Percentiles rank a stretch among this genome's conserved stretches.
phyloP scores from a whole-genome alignment of 1,284 basidiomycete species.

The Melampsora allii-populina region DNA sequence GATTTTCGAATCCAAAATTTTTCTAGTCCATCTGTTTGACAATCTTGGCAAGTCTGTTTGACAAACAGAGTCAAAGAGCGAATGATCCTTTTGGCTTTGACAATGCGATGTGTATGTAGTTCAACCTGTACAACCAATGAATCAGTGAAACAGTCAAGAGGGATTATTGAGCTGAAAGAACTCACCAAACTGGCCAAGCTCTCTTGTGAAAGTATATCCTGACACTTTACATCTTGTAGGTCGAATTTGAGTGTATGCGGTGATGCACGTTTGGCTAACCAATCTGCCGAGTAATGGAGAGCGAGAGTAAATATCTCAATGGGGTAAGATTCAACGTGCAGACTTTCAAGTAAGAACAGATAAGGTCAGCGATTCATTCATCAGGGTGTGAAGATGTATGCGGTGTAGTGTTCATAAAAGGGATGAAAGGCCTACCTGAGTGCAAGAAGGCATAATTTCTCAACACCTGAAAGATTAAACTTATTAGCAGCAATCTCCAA shows the following conservation, averaged over 20 bases:
- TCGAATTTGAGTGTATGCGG: constrained; percentile 1
- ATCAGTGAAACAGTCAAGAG: background rate
- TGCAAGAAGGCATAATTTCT: background rate
- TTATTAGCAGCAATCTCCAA: background rate
- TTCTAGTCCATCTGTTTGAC: background rate
- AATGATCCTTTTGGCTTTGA: background rate
- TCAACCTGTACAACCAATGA: background rate
- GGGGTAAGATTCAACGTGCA: background rate
- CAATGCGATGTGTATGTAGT: background rate
- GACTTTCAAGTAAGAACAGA: background rate
- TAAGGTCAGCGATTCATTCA: background rate
- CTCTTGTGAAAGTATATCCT: constrained; percentile 1
- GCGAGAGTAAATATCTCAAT: background rate
- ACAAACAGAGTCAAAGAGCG: background rate
- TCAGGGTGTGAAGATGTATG: background rate
- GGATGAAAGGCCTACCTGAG: background rate
- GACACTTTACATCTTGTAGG: background rate
- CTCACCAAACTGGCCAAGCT: background rate
- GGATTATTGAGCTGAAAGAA: background rate
- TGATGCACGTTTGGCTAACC: background rate
- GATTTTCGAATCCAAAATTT: background rate
- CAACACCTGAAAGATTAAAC: background rate
- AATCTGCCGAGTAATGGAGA: background rate
- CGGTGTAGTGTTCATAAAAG: background rate
- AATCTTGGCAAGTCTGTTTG: background rate